These are phyloP conservation scores for Trichoderma reesei DNA, from an alignment of 495 filamentous ascomycete species.

Conservation along the genomic window DNA sequence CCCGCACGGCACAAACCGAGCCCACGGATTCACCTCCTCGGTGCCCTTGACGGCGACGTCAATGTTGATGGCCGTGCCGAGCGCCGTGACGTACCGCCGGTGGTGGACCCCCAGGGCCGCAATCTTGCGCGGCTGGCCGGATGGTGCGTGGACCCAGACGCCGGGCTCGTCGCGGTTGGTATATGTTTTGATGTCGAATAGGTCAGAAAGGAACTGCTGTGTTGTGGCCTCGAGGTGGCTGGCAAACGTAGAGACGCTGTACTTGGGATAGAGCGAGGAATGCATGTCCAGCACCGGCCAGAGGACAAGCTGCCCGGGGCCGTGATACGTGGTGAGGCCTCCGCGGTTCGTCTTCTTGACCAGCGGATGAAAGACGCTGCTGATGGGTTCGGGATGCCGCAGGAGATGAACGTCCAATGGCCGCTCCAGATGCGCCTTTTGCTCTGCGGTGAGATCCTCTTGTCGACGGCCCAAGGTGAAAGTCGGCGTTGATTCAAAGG, in stretches of 20 bases:
- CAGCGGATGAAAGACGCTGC: constrained; percentile 36
- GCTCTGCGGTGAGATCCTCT: constrained; percentile 43
- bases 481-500: constrained; percentile 73
- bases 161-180: constrained; percentile 69
- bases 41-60: constrained; percentile 32
- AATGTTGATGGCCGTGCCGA: constrained; percentile 81
- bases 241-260: constrained; percentile 56
- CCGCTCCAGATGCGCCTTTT: constrained; percentile 27
- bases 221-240: constrained; percentile 66
- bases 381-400: constrained; percentile 19
- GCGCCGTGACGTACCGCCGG: constrained; percentile 70
- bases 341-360: constrained; percentile 67
- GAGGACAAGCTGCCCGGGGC: constrained; percentile 82
- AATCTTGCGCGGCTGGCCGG: constrained; percentile 53
- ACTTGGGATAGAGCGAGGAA: constrained; percentile 24
- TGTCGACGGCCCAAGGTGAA: constrained; percentile 90
- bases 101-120: constrained; percentile 85
- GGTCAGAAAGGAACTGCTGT: constrained; percentile 44
- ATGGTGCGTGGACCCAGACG: constrained; percentile 54
- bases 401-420: constrained; percentile 29
- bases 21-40: constrained; percentile 30
- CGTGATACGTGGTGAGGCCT: constrained; percentile 91
- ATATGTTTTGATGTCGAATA: constrained; percentile 47
- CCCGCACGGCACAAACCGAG: constrained; percentile 78
- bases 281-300: constrained; percentile 77